Base-by-base conservation (phyloP, 2,329 filamentous ascomycete genomes). In the Cercospora brassicicola region DNA sequence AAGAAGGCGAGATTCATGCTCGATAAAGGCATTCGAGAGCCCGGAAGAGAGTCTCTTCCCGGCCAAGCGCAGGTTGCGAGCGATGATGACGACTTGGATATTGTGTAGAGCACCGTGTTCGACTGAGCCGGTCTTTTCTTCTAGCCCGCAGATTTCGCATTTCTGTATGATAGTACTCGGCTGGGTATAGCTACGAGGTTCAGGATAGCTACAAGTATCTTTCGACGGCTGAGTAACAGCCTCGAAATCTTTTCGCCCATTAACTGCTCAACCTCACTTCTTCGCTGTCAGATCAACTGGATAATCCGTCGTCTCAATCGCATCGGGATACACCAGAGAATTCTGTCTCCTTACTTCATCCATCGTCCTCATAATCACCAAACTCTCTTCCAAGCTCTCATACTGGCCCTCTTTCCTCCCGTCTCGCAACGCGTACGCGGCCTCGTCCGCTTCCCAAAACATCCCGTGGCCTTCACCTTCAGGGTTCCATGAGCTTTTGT, bases 391-490 rank as follows among this genome's bases (percentile, higher is more conserved):
- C 83, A 88, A 87, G 20, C 89, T 88, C 79, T 95, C 81, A 11
- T 85, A 85, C 59, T 86, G 84, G 77, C 92, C 93, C 83, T 96
- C 90, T 75, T 89, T 86, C 80, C 88, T 88, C 23, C 92, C 91
- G 77, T 95, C 92, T 53, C 90, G 84, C 66, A 96, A 77, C 72
- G 90, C 92, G 56, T 89, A 84, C 30, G 90, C 91, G 71, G 88
- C 90, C 82, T 93, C 91, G 78, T 94, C 91, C 1, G 92, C 92
- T 79, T 94, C 91, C 90, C 90, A 94, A 81, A 92, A 95, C 91
- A 96, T 95, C 60, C 92, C 93, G 71, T 92, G 90, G 10, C 92
- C 92, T 73, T 83, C 80, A 13, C 83, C 85, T 30, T 88, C 87
- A 67, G 86, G 81, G 33, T 83, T 77, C 64, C 73, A 76, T 28